Evolutionary conservation across 2,329 filamentous ascomycete genomes (phyloP).

Genomic region (Neopestalotiopsis rosae): DNA sequence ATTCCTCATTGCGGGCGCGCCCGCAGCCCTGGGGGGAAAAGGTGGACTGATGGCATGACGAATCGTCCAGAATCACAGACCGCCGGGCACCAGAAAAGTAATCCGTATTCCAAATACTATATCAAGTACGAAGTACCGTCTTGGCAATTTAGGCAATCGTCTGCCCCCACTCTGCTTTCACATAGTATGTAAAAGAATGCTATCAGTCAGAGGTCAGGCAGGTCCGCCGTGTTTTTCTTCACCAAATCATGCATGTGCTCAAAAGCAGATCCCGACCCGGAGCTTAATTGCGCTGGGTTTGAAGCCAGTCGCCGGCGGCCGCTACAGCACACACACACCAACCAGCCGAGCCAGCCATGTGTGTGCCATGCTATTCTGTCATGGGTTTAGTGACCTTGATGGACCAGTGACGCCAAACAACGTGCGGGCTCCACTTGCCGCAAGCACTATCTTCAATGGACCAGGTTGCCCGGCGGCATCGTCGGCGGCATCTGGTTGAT

Average conservation of each 20-base stretch:
- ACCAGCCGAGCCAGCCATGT: not conserved
- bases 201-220: too few relatives aligned
- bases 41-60: not conserved
- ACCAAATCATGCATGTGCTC: too few relatives aligned
- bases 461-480: not conserved
- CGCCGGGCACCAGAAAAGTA: constrained; percentile 5
- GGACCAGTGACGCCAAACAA: not conserved
- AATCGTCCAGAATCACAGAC: not conserved
- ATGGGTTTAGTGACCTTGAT: not conserved
- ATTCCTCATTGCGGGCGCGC: constrained; percentile 7
- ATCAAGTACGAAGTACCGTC: not conserved
- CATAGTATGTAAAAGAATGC: too few relatives aligned
- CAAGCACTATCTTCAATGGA: not conserved
- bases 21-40: not conserved
- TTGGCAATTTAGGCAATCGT: not conserved
- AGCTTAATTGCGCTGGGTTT: not conserved
- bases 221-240: too few relatives aligned
- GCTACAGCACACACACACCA: not conserved
- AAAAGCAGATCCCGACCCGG: not conserved
- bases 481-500: not conserved
- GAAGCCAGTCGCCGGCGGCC: not conserved
- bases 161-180: not conserved
- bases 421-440: constrained; percentile 1
- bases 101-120: constrained; percentile 12
- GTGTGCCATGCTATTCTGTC: not conserved